A percentile compares a stretch with the other conserved stretches of the same genome.
Evolutionary conservation across 2,329 filamentous ascomycete genomes (phyloP).

Genomic region (Beauveria sp.): DNA sequence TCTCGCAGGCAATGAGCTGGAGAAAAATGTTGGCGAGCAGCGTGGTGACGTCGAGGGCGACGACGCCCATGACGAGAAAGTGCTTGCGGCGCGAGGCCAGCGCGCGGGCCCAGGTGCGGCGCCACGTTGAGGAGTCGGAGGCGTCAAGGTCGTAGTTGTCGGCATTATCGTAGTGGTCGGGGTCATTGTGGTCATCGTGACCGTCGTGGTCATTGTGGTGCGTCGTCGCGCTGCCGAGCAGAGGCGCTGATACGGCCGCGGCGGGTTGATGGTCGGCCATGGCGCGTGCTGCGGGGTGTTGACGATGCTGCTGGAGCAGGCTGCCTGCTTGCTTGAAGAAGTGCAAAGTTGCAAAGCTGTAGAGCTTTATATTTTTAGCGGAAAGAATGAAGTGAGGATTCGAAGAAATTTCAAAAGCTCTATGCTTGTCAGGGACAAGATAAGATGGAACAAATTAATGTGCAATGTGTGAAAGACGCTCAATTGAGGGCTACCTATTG

Average conservation of each 20-base stretch:
- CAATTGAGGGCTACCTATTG: too few species aligned
- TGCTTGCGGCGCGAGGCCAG: constrained; percentile 35
- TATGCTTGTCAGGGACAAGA: too few species aligned
- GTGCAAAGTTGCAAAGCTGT: too few species aligned
- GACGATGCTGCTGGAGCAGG: not conserved
- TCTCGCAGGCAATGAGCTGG: constrained; percentile 40
- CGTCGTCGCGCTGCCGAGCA: not conserved
- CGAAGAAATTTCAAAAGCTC: too few species aligned
- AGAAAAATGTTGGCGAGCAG: constrained; percentile 41
- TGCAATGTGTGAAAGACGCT: too few species aligned
- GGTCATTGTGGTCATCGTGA: not conserved
- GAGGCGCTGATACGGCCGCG: not conserved
- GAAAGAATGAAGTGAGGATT: too few species aligned
- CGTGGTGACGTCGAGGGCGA: constrained; percentile 37
- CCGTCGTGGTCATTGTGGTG: not conserved
- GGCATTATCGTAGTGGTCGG: not conserved
- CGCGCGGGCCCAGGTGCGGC: constrained; percentile 12
- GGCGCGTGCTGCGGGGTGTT: too few species aligned
- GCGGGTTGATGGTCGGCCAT: not conserved
- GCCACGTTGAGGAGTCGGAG: not conserved
- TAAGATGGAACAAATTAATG: too few species aligned
- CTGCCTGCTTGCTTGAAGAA: not conserved
- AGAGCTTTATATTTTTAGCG: too few species aligned
- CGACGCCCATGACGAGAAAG: constrained; percentile 34
- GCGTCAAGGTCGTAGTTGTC: not conserved